phyloP scores from a whole-genome alignment of 2,329 filamentous ascomycete species.

The Didymella glomerata region DNA sequence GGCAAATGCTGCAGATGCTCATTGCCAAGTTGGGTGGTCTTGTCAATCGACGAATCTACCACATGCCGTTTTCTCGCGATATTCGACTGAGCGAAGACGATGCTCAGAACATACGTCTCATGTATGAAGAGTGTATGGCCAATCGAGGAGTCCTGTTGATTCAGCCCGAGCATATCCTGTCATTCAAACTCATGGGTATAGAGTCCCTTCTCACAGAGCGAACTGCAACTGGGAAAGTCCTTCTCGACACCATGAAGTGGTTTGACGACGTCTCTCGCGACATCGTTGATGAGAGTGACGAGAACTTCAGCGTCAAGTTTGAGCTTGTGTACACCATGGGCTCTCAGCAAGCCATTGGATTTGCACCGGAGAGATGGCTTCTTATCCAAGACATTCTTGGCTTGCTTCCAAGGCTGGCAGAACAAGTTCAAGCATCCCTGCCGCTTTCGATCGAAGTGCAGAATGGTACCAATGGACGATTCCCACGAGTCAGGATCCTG shows the following conservation, averaged over 20 bases:
- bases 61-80: conserved; percentile 67
- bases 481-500: conserved; percentile 62
- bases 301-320: conserved; percentile 68
- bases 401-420: conserved; percentile 51
- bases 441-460: conserved; percentile 57
- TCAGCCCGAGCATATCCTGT: conserved; percentile 71
- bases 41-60: conserved; percentile 62
- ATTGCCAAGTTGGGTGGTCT: conserved; percentile 64
- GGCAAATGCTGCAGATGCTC: conserved; percentile 68
- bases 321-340: conserved; percentile 72
- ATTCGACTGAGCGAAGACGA: conserved; percentile 48
- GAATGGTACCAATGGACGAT: conserved; percentile 45
- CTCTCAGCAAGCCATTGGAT: conserved; percentile 59
- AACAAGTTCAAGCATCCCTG: conserved; percentile 38
- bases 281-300: conserved; percentile 72
- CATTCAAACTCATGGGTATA: conserved; percentile 68
- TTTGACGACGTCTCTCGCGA: conserved; percentile 60
- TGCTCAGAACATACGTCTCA: conserved; percentile 48
- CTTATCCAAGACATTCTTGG: conserved; percentile 63
- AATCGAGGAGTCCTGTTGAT: conserved; percentile 65
- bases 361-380: conserved; percentile 65
- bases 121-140: conserved; percentile 59
- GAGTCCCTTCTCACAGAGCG: conserved; percentile 56
- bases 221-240: conserved; percentile 35
- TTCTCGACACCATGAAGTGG: conserved; percentile 57